Evolutionary conservation across 495 filamentous ascomycete genomes (phyloP).

Genomic region (Lindgomyces ingoldianus): DNA sequence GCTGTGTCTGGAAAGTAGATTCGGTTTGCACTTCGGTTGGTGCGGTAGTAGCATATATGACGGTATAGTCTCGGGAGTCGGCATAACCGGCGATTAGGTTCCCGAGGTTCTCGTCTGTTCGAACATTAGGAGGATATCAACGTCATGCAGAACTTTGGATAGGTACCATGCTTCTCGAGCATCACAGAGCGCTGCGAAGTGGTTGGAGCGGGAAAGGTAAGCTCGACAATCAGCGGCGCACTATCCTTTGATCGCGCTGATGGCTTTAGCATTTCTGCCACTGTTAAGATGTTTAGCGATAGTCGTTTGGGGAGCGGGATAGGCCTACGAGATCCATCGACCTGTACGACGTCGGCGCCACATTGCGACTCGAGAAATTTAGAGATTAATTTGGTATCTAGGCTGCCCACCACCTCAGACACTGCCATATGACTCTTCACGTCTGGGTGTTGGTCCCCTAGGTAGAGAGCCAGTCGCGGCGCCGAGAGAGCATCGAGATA

Average conservation of each 20-base stretch:
- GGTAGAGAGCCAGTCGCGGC: constrained; percentile 59
- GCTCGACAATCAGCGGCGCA: too few species aligned
- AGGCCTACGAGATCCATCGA: constrained; percentile 22
- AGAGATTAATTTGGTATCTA: constrained; percentile 28
- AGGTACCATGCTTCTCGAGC: background rate
- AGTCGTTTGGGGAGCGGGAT: constrained; percentile 50
- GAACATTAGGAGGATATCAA: constrained; percentile 46
- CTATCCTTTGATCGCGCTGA: background rate
- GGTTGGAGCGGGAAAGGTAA: too few species aligned
- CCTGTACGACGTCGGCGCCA: constrained; percentile 14
- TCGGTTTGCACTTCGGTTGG: constrained; percentile 22
- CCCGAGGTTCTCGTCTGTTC: constrained; percentile 60
- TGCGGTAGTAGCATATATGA: constrained; percentile 63
- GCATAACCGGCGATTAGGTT: constrained; percentile 56
- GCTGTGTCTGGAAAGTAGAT: background rate
- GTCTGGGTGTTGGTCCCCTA: constrained; percentile 37
- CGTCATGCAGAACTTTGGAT: background rate
- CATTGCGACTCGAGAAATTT: constrained; percentile 26
- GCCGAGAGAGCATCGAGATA: constrained; percentile 56
- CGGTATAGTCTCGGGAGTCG: constrained; percentile 58
- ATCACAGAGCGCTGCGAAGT: background rate
- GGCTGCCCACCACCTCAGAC: constrained; percentile 39
- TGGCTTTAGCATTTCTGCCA: background rate
- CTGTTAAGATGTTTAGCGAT: background rate
- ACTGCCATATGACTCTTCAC: constrained; percentile 26